phyloP scores from a whole-genome alignment of 2,329 filamentous ascomycete genomes.

The Westerdykella sp. region DNA sequence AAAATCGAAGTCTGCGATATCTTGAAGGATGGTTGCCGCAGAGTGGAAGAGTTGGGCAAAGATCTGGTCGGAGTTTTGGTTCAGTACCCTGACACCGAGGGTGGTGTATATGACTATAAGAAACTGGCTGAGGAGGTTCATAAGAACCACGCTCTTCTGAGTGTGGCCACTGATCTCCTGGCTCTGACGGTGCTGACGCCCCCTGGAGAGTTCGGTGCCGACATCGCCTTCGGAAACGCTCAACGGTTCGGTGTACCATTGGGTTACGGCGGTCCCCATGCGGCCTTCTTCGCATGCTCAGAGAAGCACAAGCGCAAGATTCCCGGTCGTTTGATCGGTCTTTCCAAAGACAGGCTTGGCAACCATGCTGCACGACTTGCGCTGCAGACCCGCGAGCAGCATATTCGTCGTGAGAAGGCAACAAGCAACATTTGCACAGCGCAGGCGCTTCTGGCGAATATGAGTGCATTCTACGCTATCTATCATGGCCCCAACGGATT shows the following conservation, averaged over 20 bases:
- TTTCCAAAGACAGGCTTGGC: conserved; percentile 85
- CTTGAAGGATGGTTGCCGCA: conserved; percentile 55
- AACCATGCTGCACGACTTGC: conserved; percentile 75
- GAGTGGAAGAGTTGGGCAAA: conserved; percentile 68
- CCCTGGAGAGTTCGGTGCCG: conserved; percentile 89
- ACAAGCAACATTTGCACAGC: conserved; percentile 97
- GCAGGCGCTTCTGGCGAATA: conserved; percentile 88
- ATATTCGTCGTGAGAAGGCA: conserved; percentile 92
- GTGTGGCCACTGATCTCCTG: conserved; percentile 82
- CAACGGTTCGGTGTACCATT: conserved; percentile 89
- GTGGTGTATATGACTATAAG: conserved; percentile 70
- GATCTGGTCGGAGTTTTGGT: conserved; percentile 83
- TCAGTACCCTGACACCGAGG: conserved; percentile 91
- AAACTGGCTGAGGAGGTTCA: conserved; percentile 71
- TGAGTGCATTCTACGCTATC: conserved; percentile 89
- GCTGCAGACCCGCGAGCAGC: conserved; percentile 89
- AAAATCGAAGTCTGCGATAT: conserved; percentile 69
- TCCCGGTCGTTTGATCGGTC: conserved; percentile 79
- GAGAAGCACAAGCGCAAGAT: conserved; percentile 94
- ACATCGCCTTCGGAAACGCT: conserved; percentile 89
- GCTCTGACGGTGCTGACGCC: conserved; percentile 82
- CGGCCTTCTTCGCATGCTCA: conserved; percentile 87
- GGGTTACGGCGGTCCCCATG: conserved; percentile 90
- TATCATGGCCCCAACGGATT: conserved; percentile 86
- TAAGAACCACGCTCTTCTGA: conserved; percentile 69